Evolutionary conservation across 345 rosid genomes (phyloP).

Genomic region (Eucalyptus marginata): DNA sequence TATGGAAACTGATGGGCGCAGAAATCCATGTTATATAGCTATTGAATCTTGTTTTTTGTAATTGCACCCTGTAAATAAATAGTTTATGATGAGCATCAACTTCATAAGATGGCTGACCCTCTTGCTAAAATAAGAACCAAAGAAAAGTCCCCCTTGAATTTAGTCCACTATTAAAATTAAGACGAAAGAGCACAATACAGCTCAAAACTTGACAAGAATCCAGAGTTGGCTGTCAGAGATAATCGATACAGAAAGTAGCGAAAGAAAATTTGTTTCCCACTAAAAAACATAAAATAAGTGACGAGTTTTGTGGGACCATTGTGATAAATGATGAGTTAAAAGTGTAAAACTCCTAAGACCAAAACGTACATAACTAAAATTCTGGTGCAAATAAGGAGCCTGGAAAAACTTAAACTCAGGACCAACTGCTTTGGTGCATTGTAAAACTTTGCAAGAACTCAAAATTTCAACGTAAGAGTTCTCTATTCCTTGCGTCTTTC

Average conservation of each 20-base stretch:
- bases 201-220: neutral
- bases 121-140: neutral
- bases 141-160: neutral
- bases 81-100: neutral
- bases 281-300: neutral
- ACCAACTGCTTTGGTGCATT: neutral
- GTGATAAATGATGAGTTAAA: neutral
- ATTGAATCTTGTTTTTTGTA: neutral
- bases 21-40: neutral
- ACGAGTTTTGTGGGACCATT: neutral
- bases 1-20: neutral
- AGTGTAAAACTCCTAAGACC: neutral
- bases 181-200: neutral
- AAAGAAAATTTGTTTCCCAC: neutral
- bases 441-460: neutral
- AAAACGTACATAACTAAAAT: neutral
- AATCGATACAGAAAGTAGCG: neutral
- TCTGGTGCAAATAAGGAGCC: neutral
- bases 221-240: neutral
- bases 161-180: neutral
- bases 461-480: neutral
- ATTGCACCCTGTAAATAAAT: neutral
- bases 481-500: neutral
- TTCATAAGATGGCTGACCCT: neutral
- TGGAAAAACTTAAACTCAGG: neutral